Conservation (phyloP, 768 basidiomycete genomes). For the Tylopilus vinaceipallidus region DNA sequence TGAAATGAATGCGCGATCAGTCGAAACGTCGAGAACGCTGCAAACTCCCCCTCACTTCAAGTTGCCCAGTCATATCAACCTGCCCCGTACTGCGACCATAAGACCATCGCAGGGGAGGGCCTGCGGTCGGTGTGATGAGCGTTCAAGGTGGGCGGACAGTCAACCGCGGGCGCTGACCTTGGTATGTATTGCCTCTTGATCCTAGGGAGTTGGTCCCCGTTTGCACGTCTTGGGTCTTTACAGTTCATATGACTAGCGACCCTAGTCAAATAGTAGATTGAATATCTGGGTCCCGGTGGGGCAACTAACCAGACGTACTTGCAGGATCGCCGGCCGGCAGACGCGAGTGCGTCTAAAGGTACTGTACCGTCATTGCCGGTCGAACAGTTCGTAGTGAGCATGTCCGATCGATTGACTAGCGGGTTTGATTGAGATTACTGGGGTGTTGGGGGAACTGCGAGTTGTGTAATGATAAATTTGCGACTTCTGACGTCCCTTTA, state of each 20-base stretch:
- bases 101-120: neutral
- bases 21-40: neutral
- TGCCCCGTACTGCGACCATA: conserved; percentile 13
- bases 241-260: neutral
- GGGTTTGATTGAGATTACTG: too few species aligned
- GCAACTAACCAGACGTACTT: neutral
- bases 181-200: neutral
- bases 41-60: neutral
- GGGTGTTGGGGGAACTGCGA: too few species aligned
- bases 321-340: neutral
- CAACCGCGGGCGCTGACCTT: conserved; percentile 3
- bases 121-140: conserved; percentile 1
- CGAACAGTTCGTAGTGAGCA: neutral
- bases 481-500: too few species aligned
- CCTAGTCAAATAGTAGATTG: neutral
- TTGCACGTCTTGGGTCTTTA: neutral
- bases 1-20: neutral
- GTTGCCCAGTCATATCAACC: conserved; percentile 6
- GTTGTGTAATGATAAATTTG: too few species aligned
- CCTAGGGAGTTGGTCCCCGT: neutral
- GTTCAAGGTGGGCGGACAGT: too few species aligned
- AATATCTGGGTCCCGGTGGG: too few species aligned
- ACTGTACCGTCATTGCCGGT: too few species aligned
- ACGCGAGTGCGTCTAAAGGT: neutral
- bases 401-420: neutral